Evolutionary conservation across 148 eudicot genomes (phyloP).

Genomic region (Chenopodium berlandieri): DNA sequence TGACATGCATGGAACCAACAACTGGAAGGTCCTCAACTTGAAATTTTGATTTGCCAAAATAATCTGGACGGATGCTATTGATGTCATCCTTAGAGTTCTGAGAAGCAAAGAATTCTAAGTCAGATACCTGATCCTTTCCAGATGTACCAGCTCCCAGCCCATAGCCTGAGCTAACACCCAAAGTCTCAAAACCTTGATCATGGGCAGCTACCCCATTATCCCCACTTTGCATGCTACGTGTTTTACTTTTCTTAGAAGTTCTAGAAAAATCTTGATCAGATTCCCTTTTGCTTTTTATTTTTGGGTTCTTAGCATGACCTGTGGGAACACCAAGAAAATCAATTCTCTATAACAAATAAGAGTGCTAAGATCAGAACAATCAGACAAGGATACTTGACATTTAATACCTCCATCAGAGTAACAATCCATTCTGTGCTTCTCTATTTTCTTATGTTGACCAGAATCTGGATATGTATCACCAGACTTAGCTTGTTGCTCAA

Average conservation of each 20-base stretch:
- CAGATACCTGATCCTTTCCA: slow-evolving; percentile 38
- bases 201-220: slow-evolving; percentile 42
- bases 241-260: slow-evolving; percentile 62
- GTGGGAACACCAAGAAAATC: slow-evolving; percentile 24
- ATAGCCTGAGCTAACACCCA: slow-evolving; percentile 41
- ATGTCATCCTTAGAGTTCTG: slow-evolving; percentile 40
- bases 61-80: slow-evolving; percentile 23
- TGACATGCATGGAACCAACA: slow-evolving; percentile 31
- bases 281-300: slow-evolving; percentile 51
- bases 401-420: slow-evolving; percentile 57
- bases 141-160: slow-evolving; percentile 35
- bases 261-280: slow-evolving; percentile 46
- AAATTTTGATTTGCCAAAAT: slow-evolving; percentile 29
- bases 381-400: slow-evolving; percentile 17
- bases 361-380: slow-evolving; percentile 2
- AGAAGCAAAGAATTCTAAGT: slow-evolving; percentile 31
- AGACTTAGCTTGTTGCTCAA: slow-evolving; percentile 39
- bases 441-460: slow-evolving; percentile 37
- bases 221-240: slow-evolving; percentile 28
- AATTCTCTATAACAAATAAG: neutral
- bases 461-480: slow-evolving; percentile 38
- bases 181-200: slow-evolving; percentile 40
- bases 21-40: slow-evolving; percentile 33
- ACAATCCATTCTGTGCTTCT: slow-evolving; percentile 44
- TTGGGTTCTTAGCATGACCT: slow-evolving; percentile 56